Base-by-base conservation (phyloP, 805 yeast species). In the Saccharomyces mikatae region DNA sequence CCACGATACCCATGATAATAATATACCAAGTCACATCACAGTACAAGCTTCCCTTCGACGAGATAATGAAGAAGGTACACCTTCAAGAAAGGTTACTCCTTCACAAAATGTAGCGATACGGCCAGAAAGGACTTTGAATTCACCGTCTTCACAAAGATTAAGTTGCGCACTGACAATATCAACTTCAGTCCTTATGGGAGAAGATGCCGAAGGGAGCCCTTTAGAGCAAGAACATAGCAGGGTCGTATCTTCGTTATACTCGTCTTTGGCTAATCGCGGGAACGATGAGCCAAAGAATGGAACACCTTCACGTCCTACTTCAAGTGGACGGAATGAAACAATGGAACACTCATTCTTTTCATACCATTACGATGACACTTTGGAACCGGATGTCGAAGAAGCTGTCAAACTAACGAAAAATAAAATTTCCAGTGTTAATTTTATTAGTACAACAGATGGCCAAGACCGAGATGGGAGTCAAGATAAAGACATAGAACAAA, bases 301-400 rank as follows among this genome's bases (percentile, higher is more conserved):
- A 17, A 36, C 44, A 17, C 28, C 49, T 3, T 32, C 41, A 31
- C 46, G 32, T 22, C 36, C 55, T 13, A 17, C 29, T 3, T 29
- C 46, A 8, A 17, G 26, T 6, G 32, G 26, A 32, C 27, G 32
- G 27, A 46, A 52, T 13, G 30, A 44, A 21, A 46, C 52, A n/a
- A 26, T 30, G 21, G 56, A 53, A 8, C 49, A 50, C 32, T 41
- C 54, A 29, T 48, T 51, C 27, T 52, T 47, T 4, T 50, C 54
- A 3, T 47, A 29, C 11, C 48, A 48, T 13, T 54, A 58, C 47
- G 54, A 56, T 21, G 56, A 56, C 8, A 54, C 60, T 6, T 46
- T 56, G 14, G 65, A 59, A 29, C 66, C 67, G 10, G 58, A 58
- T 32, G 58, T 66, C 22, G 69, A 63, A 31, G 63, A 65, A 41